A percentile compares a stretch with the other conserved stretches of the same genome.
These are phyloP conservation scores for Przewalskia tangutica DNA, from an alignment of 257 asterid genomes.

Conservation along the genomic window DNA sequence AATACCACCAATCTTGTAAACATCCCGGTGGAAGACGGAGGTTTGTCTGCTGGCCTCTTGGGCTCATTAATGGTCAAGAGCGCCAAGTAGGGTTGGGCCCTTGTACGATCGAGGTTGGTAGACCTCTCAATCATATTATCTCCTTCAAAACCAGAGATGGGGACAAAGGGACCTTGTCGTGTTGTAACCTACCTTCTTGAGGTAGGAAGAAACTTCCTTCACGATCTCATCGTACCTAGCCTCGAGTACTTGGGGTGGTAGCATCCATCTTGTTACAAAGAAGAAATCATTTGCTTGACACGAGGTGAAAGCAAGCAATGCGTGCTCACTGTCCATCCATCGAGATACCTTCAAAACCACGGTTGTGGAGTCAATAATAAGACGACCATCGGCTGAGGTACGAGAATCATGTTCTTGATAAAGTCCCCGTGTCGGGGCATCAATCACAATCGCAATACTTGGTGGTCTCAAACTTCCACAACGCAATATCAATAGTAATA, in stretches of 20 bases:
- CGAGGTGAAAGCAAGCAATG: slow-evolving; percentile 71
- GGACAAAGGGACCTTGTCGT: slow-evolving; percentile 69
- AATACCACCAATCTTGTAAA: slow-evolving; percentile 82
- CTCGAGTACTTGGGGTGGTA: slow-evolving; percentile 82
- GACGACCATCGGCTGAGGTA: slow-evolving; percentile 90
- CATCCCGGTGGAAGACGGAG: slow-evolving; percentile 86
- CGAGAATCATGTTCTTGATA: slow-evolving; percentile 84
- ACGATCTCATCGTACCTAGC: slow-evolving; percentile 64
- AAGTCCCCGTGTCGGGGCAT: slow-evolving; percentile 90
- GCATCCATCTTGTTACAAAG: slow-evolving; percentile 93
- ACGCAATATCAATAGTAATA: slow-evolving; percentile 73
- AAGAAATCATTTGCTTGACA: slow-evolving; percentile 73
- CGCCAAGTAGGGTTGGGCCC: slow-evolving; percentile 81
- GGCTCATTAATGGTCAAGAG: slow-evolving; percentile 61
- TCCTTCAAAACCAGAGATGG: slow-evolving; percentile 67
- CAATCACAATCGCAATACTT: slow-evolving; percentile 84
- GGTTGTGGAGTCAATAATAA: slow-evolving; percentile 74
- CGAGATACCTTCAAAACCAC: slow-evolving; percentile 84
- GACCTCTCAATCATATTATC: slow-evolving; percentile 75
- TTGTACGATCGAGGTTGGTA: slow-evolving; percentile 77
- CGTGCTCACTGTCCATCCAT: slow-evolving; percentile 88
- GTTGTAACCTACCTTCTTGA: slow-evolving; percentile 82
- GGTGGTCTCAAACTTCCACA: slow-evolving; percentile 89
- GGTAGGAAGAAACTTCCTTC: slow-evolving; percentile 69
- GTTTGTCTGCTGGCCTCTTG: slow-evolving; percentile 81